These are phyloP conservation scores for Curvularia eragrostidis DNA, from an alignment of 2,329 filamentous ascomycete species.

Conservation along the genomic window DNA sequence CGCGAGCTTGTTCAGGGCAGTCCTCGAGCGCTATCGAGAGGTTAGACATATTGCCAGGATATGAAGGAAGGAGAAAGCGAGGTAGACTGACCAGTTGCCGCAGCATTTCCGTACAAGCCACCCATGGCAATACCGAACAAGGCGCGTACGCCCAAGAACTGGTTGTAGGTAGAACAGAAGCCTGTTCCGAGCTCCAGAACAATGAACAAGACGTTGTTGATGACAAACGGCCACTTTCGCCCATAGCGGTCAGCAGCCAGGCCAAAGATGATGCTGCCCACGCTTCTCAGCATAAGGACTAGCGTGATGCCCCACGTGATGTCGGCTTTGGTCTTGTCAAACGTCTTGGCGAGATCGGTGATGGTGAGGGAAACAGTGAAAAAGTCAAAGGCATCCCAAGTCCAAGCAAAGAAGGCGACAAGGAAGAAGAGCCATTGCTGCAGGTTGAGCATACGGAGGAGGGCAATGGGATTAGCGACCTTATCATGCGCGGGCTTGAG, in stretches of 20 bases:
- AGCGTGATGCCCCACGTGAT: slow-evolving; percentile 64
- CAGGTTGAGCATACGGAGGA: slow-evolving; percentile 58
- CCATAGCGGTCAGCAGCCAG: slow-evolving; percentile 61
- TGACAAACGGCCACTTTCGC: slow-evolving; percentile 63
- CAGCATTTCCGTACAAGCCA: slow-evolving; percentile 67
- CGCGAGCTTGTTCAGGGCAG: slow-evolving; percentile 64
- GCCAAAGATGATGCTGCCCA: slow-evolving; percentile 66
- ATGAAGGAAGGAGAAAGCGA: neutral
- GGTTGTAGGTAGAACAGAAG: slow-evolving; percentile 64
- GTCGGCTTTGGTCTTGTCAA: slow-evolving; percentile 62
- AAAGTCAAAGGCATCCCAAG: slow-evolving; percentile 63
- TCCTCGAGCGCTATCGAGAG: slow-evolving; percentile 61
- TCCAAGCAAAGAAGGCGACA: slow-evolving; percentile 57
- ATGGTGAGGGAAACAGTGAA: slow-evolving; percentile 67
- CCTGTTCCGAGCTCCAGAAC: slow-evolving; percentile 66
- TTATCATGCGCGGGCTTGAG: slow-evolving; percentile 63
- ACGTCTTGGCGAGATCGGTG: slow-evolving; percentile 59
- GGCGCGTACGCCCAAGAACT: slow-evolving; percentile 65
- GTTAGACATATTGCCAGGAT: slow-evolving; percentile 4
- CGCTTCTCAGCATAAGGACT: slow-evolving; percentile 64
- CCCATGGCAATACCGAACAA: slow-evolving; percentile 71
- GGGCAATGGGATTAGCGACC: slow-evolving; percentile 61
- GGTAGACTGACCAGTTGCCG: slow-evolving; percentile 56
- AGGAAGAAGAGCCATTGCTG: slow-evolving; percentile 67
- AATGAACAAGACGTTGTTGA: slow-evolving; percentile 68